phyloP scores from a whole-genome alignment of 2,329 filamentous ascomycete species.

The Beauveria asiatica region DNA sequence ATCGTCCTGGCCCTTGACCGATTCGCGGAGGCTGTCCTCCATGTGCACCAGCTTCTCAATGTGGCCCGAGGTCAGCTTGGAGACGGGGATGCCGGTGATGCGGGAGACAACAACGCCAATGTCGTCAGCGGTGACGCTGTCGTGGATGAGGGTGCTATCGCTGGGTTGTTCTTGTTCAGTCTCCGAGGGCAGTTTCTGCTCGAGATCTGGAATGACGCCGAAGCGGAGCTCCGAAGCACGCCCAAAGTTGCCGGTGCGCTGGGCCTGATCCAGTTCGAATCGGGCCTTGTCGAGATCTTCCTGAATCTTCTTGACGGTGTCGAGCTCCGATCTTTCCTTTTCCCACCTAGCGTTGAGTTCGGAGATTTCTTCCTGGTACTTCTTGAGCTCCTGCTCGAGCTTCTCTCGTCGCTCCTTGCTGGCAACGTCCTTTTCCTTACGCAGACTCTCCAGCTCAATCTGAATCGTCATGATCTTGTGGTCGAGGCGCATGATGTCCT shows the following conservation, averaged over 20 bases:
- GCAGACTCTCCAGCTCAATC: constrained; percentile 87
- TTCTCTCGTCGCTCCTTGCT: constrained; percentile 84
- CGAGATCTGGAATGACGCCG: constrained; percentile 72
- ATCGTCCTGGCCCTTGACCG: constrained; percentile 88
- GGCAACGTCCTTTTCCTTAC: constrained; percentile 86
- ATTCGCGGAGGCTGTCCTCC: constrained; percentile 79
- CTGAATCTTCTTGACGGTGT: constrained; percentile 78
- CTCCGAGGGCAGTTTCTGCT: constrained; percentile 72
- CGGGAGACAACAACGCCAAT: constrained; percentile 87
- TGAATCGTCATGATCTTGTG: constrained; percentile 96
- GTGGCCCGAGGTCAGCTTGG: constrained; percentile 86
- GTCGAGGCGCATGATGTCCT: constrained; percentile 85
- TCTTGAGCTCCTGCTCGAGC: constrained; percentile 67
- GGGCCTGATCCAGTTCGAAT: constrained; percentile 78
- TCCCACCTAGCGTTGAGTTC: constrained; percentile 79
- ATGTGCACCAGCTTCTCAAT: constrained; percentile 92
- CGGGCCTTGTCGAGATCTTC: constrained; percentile 80
- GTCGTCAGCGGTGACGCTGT: constrained; percentile 90
- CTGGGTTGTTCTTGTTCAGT: constrained; percentile 34
- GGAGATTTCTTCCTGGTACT: constrained; percentile 68
- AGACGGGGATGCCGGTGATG: constrained; percentile 85
- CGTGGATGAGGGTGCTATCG: constrained; percentile 65
- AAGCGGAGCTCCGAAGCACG: constrained; percentile 88
- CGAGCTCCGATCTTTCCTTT: constrained; percentile 76
- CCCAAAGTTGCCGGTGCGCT: constrained; percentile 80